Base-by-base conservation (phyloP, 2,329 filamentous ascomycete genomes). In the Penicillium frequentans region DNA sequence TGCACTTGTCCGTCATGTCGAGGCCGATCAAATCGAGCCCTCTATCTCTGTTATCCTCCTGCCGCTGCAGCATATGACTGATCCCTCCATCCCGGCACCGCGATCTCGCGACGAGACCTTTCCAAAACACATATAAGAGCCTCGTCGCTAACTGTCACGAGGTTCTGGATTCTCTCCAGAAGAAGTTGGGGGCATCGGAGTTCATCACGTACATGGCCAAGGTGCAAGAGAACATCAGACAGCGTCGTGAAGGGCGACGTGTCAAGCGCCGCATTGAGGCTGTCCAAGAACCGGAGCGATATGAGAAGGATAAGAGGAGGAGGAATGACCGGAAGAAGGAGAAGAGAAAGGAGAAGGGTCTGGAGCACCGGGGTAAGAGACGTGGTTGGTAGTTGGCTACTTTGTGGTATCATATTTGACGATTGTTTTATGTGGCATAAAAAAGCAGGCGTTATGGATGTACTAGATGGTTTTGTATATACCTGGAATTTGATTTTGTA, bases 211-310 rank as follows among this genome's bases (percentile, higher is more conserved):
- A 88, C 46, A 81, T 98, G 69, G 75, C 90, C 39, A 83, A 83
- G 42, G 90, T 96, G 7, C 86, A 91, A 58, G 86, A 89, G 52
- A 84, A 82, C 16, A 87, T 95, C n/a, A 85, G 84, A 68, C 82
- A 83, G 62, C 86, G 88, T 68, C 82, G 95, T 64, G 86, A 91
- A 70, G 85, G 87, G 68, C 81, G 96, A 62, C 86, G 89, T 53
- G 85, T 83, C 62, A 99, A 99, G 84, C 85, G 95, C 68, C 90
- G 91, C 76, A 90, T 98, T 62, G 93, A 96, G 71, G 90, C 90
- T 11, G 87, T 99, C 24, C 84, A 84, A 49, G 85, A 89, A 69
- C 95, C 95, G 1, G 93, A 95, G 77, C 88, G 82, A 70, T 86
- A 87, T 66, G 90, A 87, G 27, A 81, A 83, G 69, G 87, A 89